Conservation (phyloP, 768 basidiomycete genomes). For the Phylloporus sp. region DNA sequence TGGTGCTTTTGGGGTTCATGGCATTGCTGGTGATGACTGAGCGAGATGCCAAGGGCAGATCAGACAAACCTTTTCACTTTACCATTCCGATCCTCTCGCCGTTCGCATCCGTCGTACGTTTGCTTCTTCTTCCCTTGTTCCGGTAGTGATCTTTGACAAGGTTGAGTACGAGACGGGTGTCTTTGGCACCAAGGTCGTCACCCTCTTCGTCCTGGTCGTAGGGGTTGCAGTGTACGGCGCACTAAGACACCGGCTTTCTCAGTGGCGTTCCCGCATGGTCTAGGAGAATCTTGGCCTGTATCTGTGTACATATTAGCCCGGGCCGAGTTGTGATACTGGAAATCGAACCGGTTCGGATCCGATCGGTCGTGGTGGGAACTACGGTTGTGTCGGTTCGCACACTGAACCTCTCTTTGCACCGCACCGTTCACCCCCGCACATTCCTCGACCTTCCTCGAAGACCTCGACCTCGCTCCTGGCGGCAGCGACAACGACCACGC, state of each 20-base stretch:
- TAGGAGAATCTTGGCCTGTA: background rate
- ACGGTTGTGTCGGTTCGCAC: conserved; percentile 16
- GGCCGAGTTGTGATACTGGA: background rate
- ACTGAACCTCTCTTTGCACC: conserved; percentile 14
- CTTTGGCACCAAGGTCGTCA: conserved; percentile 45
- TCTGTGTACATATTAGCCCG: background rate
- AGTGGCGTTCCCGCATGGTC: conserved; percentile 14
- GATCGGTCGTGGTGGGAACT: conserved; percentile 26
- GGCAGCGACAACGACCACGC: too few species aligned
- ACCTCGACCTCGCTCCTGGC: too few species aligned
- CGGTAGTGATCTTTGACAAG: conserved; percentile 31
- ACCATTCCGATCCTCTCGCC: conserved; percentile 77
- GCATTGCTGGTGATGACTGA: conserved; percentile 19
- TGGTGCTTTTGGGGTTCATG: conserved; percentile 20
- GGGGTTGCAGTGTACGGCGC: conserved; percentile 40
- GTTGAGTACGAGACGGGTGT: conserved; percentile 72
- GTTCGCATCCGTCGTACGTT: conserved; percentile 67
- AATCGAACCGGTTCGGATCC: conserved; percentile 22
- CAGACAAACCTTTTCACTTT: conserved; percentile 48
- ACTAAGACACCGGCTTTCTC: conserved; percentile 38
- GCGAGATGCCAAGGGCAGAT: conserved; percentile 6
- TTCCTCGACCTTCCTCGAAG: background rate
- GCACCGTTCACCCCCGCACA: conserved; percentile 5
- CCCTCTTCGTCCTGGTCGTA: conserved; percentile 35
- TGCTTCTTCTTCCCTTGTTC: conserved; percentile 2